Conservation (phyloP, 169 alveolate genomes). For the Plasmodium inui region DNA sequence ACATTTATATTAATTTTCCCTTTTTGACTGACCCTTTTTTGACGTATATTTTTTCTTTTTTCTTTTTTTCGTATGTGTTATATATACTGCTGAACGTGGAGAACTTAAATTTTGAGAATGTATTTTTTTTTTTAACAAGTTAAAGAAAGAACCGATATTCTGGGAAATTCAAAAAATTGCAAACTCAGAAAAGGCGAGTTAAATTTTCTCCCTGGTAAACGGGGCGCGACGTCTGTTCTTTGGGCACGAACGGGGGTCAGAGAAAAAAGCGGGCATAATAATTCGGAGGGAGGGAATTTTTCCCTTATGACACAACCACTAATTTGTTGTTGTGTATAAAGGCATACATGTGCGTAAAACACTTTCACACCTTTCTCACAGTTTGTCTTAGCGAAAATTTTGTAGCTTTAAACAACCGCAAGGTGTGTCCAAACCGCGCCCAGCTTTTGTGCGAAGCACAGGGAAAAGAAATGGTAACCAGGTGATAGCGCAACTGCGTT, state of each 20-base stretch:
- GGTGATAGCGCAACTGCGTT: neutral
- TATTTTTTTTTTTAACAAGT: conserved; percentile 3
- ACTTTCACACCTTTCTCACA: neutral
- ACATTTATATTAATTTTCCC: neutral
- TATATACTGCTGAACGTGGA: conserved; percentile 10
- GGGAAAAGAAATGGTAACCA: neutral
- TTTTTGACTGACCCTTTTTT: conserved; percentile 16
- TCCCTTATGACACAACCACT: neutral
- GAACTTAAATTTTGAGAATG: conserved; percentile 39
- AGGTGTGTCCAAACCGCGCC: neutral
- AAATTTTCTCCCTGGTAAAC: neutral
- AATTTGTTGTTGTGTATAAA: neutral
- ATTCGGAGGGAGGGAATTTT: neutral
- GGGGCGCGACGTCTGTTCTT: neutral
- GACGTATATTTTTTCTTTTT: neutral
- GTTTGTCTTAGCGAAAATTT: neutral
- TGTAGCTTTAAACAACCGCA: neutral
- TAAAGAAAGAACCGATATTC: neutral
- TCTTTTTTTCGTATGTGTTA: conserved; percentile 11
- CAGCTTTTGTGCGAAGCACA: neutral
- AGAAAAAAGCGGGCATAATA: neutral
- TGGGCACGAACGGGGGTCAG: neutral
- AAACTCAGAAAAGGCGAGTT: neutral
- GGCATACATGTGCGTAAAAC: conserved; percentile 1
- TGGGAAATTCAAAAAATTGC: neutral